A percentile compares a stretch with the other conserved stretches of the same genome.
phyloP scores from a whole-genome alignment of 495 filamentous ascomycete genomes.

The Trichoderma reesei region DNA sequence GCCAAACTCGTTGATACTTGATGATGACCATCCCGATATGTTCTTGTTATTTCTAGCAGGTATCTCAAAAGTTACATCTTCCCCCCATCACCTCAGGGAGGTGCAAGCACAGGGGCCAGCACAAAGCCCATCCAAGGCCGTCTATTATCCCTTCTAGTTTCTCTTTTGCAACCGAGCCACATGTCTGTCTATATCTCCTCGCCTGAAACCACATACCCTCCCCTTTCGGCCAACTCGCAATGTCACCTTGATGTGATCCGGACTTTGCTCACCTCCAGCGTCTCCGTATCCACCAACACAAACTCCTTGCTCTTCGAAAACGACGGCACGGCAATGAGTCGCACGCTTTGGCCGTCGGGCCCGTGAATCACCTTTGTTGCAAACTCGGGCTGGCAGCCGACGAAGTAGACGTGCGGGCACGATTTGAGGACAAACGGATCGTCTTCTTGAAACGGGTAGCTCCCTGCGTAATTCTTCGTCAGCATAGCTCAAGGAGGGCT shows the following conservation, averaged over 20 bases:
- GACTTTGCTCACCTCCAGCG: slow-evolving; percentile 65
- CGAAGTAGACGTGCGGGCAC: slow-evolving; percentile 86
- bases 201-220: neutral
- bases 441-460: slow-evolving; percentile 85
- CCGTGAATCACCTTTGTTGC: slow-evolving; percentile 59
- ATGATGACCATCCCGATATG: too few relatives aligned
- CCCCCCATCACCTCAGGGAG: too few relatives aligned
- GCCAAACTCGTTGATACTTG: too few relatives aligned
- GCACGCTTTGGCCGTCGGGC: slow-evolving; percentile 53
- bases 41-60: too few relatives aligned
- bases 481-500: neutral
- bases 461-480: slow-evolving; percentile 46
- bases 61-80: too few relatives aligned
- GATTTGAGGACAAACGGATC: slow-evolving; percentile 77
- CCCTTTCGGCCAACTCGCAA: neutral
- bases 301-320: slow-evolving; percentile 74
- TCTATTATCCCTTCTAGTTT: too few relatives aligned
- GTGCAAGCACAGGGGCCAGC: too few relatives aligned
- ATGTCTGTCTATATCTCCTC: too few relatives aligned
- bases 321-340: slow-evolving; percentile 68
- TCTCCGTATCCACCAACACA: slow-evolving; percentile 80
- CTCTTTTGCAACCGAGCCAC: too few relatives aligned
- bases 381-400: slow-evolving; percentile 78
- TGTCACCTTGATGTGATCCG: slow-evolving; percentile 23
- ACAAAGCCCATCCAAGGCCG: too few relatives aligned